Evolutionary conservation across 768 basidiomycete species (phyloP).

Genomic region (Boletus sensibilis): DNA sequence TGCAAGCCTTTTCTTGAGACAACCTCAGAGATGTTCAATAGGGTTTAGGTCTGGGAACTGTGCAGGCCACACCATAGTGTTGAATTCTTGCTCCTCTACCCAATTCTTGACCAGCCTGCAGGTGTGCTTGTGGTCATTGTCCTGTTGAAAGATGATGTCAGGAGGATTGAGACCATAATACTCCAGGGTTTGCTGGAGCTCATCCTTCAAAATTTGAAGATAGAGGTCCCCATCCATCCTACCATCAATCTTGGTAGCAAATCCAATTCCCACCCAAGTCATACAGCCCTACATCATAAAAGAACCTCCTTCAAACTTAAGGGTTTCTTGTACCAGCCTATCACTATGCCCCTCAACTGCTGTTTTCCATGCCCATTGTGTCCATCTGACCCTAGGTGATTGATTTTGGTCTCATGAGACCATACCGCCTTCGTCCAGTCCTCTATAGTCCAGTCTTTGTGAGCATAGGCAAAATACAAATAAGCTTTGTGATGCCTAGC

Average conservation of each 20-base stretch:
- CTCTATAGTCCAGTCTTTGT: neutral
- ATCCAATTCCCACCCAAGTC: neutral
- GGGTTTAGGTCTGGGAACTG: neutral
- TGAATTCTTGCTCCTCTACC: neutral
- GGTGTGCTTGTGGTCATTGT: too few relatives aligned
- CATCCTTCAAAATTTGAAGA: constrained; percentile 1
- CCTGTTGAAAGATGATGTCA: too few relatives aligned
- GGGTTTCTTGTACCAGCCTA: neutral
- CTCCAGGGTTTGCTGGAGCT: neutral
- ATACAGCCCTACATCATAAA: neutral
- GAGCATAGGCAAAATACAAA: neutral
- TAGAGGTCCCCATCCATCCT: neutral
- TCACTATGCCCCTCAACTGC: too few relatives aligned
- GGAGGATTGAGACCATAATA: neutral
- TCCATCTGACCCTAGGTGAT: neutral
- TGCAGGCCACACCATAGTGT: neutral
- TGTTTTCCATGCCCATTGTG: too few relatives aligned
- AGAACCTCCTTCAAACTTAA: neutral
- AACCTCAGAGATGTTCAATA: neutral
- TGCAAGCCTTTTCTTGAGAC: neutral
- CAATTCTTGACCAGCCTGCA: neutral
- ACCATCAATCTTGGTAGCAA: neutral
- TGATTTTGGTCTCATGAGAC: too few relatives aligned
- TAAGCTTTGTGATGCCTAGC: too few relatives aligned
- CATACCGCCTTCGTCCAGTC: too few relatives aligned